phyloP scores from a whole-genome alignment of 2,329 filamentous ascomycete species.

The Tolypocladium cylindrosporum region DNA sequence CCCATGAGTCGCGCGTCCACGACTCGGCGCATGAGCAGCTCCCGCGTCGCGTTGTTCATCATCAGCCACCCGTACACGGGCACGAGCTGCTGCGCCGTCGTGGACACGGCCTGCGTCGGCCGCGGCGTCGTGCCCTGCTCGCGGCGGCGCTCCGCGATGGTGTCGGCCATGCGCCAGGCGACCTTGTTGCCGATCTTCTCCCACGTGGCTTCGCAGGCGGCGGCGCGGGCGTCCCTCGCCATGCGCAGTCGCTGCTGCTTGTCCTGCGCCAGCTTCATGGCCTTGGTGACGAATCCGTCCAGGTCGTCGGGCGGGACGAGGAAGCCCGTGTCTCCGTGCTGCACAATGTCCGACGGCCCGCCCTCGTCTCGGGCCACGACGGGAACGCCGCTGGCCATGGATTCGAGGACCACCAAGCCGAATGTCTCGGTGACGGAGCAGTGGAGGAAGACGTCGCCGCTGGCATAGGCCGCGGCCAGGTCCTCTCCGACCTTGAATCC shows the following conservation, averaged over 20 bases:
- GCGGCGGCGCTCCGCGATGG: conserved; percentile 34
- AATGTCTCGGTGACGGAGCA: conserved; percentile 65
- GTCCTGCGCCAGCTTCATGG: conserved; percentile 39
- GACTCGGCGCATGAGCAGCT: conserved; percentile 22
- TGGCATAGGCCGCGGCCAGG: conserved; percentile 57
- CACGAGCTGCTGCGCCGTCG: conserved; percentile 20
- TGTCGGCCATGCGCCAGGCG: conserved; percentile 50
- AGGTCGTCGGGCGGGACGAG: conserved; percentile 51
- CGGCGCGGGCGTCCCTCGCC: conserved; percentile 35
- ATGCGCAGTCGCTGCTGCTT: conserved; percentile 32
- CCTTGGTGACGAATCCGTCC: conserved; percentile 44
- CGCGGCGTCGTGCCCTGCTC: conserved; percentile 13
- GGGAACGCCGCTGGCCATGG: conserved; percentile 61
- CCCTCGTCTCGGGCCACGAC: conserved; percentile 61
- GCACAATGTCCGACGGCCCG: conserved; percentile 58
- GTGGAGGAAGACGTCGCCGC: conserved; percentile 60
- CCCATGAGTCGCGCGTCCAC: conserved; percentile 34
- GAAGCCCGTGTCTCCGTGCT: conserved; percentile 49
- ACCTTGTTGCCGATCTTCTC: conserved; percentile 63
- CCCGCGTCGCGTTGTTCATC: conserved; percentile 28
- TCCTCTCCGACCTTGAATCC: conserved; percentile 52
- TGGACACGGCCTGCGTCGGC: conserved; percentile 6
- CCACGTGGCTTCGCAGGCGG: conserved; percentile 58
- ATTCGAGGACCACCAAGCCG: conserved; percentile 59
- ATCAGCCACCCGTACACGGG: conserved; percentile 34